Evolutionary conservation across 495 filamentous ascomycete genomes (phyloP), one percentile per base, ranked within the genome.

Genomic region (Aspergillus kassunensis): DNA sequence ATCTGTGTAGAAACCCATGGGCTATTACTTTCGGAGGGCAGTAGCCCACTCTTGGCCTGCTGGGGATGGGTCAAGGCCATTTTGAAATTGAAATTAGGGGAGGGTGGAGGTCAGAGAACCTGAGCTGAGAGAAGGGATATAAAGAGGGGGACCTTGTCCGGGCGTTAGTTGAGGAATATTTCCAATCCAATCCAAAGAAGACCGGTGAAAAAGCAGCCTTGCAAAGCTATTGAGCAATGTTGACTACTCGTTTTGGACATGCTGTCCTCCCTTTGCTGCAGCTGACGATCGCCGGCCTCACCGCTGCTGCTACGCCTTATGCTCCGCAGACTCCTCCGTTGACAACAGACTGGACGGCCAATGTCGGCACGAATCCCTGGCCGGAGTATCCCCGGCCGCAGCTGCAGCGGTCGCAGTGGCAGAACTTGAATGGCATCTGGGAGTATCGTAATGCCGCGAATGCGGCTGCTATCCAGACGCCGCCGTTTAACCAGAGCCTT

Each of bases 391-490:
- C 84, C 8, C 78, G 84, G 8, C 84, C 84, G 0, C 79, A 79
- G 54, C 70, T 85, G 33, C 63, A 76, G 41, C 76, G 84, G 1
- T 66, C 76, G 4, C 57, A 74, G 16, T 87, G 84, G 84, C 65
- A 81, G 63, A 84, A 69, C 30, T 67, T 86, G 27, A 86, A 87
- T 57, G 84, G 84, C 0, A 71, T 87, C 13, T 87, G 84, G 84
- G 75, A 77, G n/a, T 86, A 80, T 55, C 71, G 77, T 51, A 66
- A 71, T 45, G 80, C 76, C 0, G 56, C 59, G 0, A 57, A 61
- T 37, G 53, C 67, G 6, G 64, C 67, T 23, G 75, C 74, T 23
- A 56, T 76, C 11, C 51, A 65, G 24, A 65, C 24, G 18, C 78
- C 75, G 0, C 77, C 78, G 0, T 64, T 71, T 31, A 65, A 64